Base-by-base conservation (phyloP, 1,139 yeast genomes). In the Hyphopichia wangnamkhiaoensis region DNA sequence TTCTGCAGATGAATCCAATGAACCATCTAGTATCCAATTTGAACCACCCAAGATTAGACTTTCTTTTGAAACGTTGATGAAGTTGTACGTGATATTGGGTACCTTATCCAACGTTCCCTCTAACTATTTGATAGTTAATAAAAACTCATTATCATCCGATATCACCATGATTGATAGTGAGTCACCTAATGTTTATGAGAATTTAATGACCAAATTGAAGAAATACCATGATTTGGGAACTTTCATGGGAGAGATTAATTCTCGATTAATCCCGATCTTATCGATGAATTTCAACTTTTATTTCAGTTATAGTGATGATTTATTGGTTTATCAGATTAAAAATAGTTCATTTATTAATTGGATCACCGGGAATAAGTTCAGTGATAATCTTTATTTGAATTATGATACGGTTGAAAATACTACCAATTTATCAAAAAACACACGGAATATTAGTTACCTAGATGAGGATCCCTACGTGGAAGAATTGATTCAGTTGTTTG, bases 311-410 rank as follows among this genome's bases (percentile, higher is more conserved):
- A 52, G 58, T 20, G 64, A 62, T 1, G 77, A 71, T 46, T 48
- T 69, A 28, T 45, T 66, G 27, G 42, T 52, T 18, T 47, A 46
- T 20, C 54, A 62, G 25, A 50, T 64, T 21, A 59, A 58, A 44
- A 63, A 54, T 44, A 52, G 58, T n/a, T 67, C 74, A 2, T 66
- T 71, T 35, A 56, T 70, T 39, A 61, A 61, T 35, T 71, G 76
- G 76, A 47, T 71, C 34, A 66, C 73, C 1, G 65, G 63, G 0
- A 65, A 63, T 39, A 46, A 53, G 19, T 56, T 63, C 31, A 54
- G 59, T 20, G 51, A 57, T 15, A 58, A 58, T 31, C 45, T 53
- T 30, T 65, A 65, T 43, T 38, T 57, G 15, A 47, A 43, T 8
- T 59, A 52, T 28, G 50, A 59, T 31, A 58, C 67, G 1, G 44